Percentiles rank a stretch among this genome's conserved stretches.
phyloP scores from a whole-genome alignment of 257 asterid species.

The Handroanthus guayacan region DNA sequence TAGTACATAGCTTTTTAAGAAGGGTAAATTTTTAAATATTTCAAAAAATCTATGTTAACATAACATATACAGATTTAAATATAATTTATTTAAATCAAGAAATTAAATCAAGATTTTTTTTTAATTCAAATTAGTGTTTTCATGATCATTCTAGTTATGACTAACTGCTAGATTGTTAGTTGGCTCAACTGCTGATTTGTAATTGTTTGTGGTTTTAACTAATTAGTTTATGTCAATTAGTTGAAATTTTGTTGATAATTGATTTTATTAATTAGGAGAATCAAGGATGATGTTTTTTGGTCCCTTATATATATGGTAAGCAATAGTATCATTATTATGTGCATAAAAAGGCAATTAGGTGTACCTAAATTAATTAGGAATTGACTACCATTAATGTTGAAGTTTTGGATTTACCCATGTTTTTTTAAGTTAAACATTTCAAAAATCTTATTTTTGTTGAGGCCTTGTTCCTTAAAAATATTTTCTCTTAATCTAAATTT shows the following conservation, averaged over 20 bases:
- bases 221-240: slow-evolving; percentile 14
- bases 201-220: slow-evolving; percentile 9
- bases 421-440: neutral
- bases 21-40: too few species aligned
- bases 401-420: neutral
- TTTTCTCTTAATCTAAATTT: too few species aligned
- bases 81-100: too few species aligned
- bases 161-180: neutral
- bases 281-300: too few species aligned
- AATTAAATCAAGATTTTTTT: too few species aligned
- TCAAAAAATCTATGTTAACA: too few species aligned
- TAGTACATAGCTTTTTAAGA: too few species aligned
- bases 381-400: neutral
- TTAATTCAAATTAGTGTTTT: too few species aligned
- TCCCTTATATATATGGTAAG: neutral
- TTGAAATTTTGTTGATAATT: slow-evolving; percentile 4
- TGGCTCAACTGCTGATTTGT: slow-evolving; percentile 2
- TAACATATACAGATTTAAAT: too few species aligned
- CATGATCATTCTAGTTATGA: neutral
- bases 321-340: slow-evolving; percentile 24
- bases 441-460: neutral
- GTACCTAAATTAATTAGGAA: slow-evolving; percentile 20
- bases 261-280: neutral
- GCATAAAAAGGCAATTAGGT: slow-evolving; percentile 25
- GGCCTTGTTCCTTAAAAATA: neutral